Percentiles rank a stretch among this genome's conserved stretches.
Evolutionary conservation across 345 rosid genomes (phyloP).

Genomic region (Salix dunnii): DNA sequence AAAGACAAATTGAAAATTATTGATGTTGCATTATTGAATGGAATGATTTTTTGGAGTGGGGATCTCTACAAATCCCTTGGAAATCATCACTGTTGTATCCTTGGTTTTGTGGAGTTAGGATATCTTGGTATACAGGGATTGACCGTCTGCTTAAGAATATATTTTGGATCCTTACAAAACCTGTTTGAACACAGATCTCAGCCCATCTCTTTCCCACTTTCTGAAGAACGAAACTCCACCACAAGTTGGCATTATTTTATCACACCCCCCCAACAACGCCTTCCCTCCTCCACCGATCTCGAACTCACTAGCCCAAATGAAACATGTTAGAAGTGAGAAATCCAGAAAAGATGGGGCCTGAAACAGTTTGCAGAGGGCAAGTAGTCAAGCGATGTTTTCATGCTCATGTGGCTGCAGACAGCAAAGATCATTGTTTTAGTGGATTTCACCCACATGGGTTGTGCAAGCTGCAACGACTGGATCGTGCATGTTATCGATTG

Average conservation of each 20-base stretch:
- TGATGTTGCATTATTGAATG: too few relatives aligned
- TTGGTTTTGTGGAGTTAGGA: too few relatives aligned
- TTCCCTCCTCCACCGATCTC: background rate
- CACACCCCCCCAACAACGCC: background rate
- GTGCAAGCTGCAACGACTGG: slow-evolving; percentile 12
- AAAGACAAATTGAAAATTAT: too few relatives aligned
- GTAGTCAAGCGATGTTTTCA: slow-evolving; percentile 15
- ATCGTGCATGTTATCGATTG: slow-evolving; percentile 36
- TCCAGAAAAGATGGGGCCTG: slow-evolving; percentile 34
- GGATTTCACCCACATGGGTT: slow-evolving; percentile 40
- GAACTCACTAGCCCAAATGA: background rate
- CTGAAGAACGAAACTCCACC: slow-evolving; percentile 1
- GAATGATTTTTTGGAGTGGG: too few relatives aligned
- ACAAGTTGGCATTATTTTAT: background rate
- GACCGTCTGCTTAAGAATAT: too few relatives aligned
- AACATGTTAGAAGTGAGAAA: background rate
- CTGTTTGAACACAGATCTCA: background rate
- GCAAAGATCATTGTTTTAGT: slow-evolving; percentile 14
- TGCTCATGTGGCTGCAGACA: slow-evolving; percentile 21
- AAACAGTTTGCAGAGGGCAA: slow-evolving; percentile 22
- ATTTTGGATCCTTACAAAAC: slow-evolving; percentile 1
- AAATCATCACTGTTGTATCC: too few relatives aligned
- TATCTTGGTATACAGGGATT: too few relatives aligned
- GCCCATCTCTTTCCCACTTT: background rate
- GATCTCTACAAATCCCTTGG: too few relatives aligned